Base-by-base conservation (phyloP, 345 rosid genomes). In the Corchorus olitorius region DNA sequence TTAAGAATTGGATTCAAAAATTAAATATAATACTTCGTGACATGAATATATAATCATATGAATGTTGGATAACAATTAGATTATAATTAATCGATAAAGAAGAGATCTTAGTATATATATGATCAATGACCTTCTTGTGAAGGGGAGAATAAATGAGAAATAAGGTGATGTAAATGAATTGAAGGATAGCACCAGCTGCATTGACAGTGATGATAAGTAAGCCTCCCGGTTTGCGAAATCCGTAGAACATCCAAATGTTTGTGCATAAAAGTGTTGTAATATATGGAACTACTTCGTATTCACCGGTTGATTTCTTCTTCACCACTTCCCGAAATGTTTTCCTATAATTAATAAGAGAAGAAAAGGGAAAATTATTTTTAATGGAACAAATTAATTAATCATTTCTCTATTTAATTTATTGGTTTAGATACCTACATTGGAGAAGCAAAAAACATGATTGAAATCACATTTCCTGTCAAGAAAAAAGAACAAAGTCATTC, bases 191-290 rank as follows among this genome's bases (percentile, higher is more conserved):
- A 7, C 92, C 92, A 0, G 86, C 81, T 0, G 84, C 86, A 48
- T 85, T 89, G 22, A 87, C 87, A 0, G 92, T 87, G 13, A 77
- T 33, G 8, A 87, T 71, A 20, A 89, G 88, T 19, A 87, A 74
- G 15, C 88, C 89, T 0, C 78, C 86, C 0, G 92, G 88, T 70
- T 85, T 86, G 5, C 87, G 73, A 22, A 89, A 49, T 55, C 92
- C 92, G 59, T 89, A 87, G 79, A 89, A 87, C 43, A 82, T 84
- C 92, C 92, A 85, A 58, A 87, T 62, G 35, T 88, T 84, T 4
- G 92, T 84, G 86, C 89, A 79, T 61, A 87, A 27, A 22, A 89
- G 80, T 6, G 92, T 87, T 0, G 89, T 85, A 33, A 85, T 78
- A 34, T 89, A 89, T 6, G 92, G 90, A 65, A 50, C 79, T 11